A percentile compares a stretch with the other conserved stretches of the same genome.
Conservation (phyloP, 108 stramenopile genomes). For the Stephanodiscus triporus region DNA sequence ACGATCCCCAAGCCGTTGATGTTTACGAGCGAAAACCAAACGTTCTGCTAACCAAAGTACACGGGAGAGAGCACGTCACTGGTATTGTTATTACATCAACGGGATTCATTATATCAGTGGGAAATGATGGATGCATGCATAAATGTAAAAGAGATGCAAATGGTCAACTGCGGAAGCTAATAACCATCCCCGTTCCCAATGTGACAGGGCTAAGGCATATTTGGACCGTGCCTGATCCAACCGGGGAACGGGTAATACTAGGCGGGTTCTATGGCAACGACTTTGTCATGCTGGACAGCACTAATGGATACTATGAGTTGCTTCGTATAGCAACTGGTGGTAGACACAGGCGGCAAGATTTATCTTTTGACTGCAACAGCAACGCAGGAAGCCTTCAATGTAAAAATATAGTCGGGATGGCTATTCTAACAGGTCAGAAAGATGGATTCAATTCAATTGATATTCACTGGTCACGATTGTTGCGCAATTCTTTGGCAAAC, state of each 20-base stretch:
- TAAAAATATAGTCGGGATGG: slow-evolving; percentile 25
- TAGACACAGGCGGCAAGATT: slow-evolving; percentile 57
- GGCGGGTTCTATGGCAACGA: slow-evolving; percentile 74
- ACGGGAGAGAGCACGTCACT: slow-evolving; percentile 79
- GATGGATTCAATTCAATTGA: slow-evolving; percentile 42
- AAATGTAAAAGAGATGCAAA: slow-evolving; percentile 31
- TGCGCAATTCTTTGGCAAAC: background rate
- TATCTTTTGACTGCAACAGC: slow-evolving; percentile 12
- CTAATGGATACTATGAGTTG: slow-evolving; percentile 60
- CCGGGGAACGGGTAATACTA: slow-evolving; percentile 35
- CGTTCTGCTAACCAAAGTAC: slow-evolving; percentile 38
- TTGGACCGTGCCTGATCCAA: slow-evolving; percentile 43
- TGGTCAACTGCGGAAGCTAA: slow-evolving; percentile 21
- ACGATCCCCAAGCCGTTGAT: background rate
- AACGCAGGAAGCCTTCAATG: background rate
- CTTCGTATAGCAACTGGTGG: slow-evolving; percentile 69
- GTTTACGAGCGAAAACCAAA: slow-evolving; percentile 16
- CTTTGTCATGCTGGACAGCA: slow-evolving; percentile 59
- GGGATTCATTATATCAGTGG: slow-evolving; percentile 58
- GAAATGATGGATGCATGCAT: slow-evolving; percentile 77
- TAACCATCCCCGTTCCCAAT: slow-evolving; percentile 39
- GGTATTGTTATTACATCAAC: slow-evolving; percentile 38
- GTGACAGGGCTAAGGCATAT: slow-evolving; percentile 45
- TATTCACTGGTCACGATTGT: slow-evolving; percentile 30
- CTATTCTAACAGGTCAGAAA: slow-evolving; percentile 47